Evolutionary conservation across 257 asterid genomes (phyloP).

Genomic region (Leonotis leonurus): DNA sequence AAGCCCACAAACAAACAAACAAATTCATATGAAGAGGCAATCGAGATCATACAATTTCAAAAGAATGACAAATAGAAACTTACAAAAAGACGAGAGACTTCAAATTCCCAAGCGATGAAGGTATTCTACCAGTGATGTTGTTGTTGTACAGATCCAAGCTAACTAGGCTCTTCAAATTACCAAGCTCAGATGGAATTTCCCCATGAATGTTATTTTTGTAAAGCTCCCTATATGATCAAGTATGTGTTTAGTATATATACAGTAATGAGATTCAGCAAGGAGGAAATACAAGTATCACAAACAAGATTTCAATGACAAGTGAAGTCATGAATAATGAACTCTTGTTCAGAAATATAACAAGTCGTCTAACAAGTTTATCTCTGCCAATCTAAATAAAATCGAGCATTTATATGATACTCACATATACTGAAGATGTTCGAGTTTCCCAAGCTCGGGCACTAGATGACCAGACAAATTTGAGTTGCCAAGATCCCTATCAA

Average conservation of each 20-base stretch:
- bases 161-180: slow-evolving; percentile 63
- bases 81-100: slow-evolving; percentile 70
- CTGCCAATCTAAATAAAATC: neutral
- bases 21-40: neutral
- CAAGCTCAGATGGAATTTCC: slow-evolving; percentile 59
- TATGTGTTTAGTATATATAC: neutral
- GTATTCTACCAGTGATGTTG: slow-evolving; percentile 60
- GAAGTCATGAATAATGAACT: neutral
- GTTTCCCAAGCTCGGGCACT: slow-evolving; percentile 61
- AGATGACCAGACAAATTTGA: slow-evolving; percentile 61
- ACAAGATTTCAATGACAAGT: neutral
- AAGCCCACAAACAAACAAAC: neutral
- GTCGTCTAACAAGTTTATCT: neutral
- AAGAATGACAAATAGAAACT: slow-evolving; percentile 19
- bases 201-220: slow-evolving; percentile 75
- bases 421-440: slow-evolving; percentile 40
- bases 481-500: slow-evolving; percentile 63
- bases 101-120: slow-evolving; percentile 59
- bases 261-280: neutral
- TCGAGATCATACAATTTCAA: neutral
- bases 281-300: neutral
- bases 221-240: slow-evolving; percentile 54
- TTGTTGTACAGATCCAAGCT: slow-evolving; percentile 83
- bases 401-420: slow-evolving; percentile 26
- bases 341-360: neutral